Evolutionary conservation across 2,329 filamentous ascomycete species (phyloP).

Genomic region (Westerdykella aurantiaca): DNA sequence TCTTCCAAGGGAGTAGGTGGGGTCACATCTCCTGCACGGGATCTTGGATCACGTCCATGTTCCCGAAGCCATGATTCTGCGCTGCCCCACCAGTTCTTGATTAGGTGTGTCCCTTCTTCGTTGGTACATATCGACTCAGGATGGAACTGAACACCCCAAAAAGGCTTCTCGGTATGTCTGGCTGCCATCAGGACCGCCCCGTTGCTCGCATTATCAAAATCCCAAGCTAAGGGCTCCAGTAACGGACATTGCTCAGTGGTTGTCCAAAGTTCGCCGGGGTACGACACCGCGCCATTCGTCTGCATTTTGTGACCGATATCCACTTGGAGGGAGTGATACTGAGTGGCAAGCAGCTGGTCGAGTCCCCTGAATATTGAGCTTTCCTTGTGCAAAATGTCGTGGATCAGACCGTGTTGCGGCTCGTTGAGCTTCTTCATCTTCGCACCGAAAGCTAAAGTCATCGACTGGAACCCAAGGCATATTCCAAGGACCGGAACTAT

Average conservation of each 20-base stretch:
- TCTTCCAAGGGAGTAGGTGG: background rate
- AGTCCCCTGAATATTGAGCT: slow-evolving; percentile 62
- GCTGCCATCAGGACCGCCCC: slow-evolving; percentile 70
- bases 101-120: slow-evolving; percentile 55
- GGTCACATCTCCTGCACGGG: background rate
- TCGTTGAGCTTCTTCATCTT: slow-evolving; percentile 60
- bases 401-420: slow-evolving; percentile 77
- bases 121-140: slow-evolving; percentile 86
- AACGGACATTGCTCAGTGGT: slow-evolving; percentile 32
- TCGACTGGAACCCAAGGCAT: slow-evolving; percentile 82
- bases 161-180: slow-evolving; percentile 61
- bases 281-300: slow-evolving; percentile 24
- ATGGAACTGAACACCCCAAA: slow-evolving; percentile 87
- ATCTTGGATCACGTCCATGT: slow-evolving; percentile 1
- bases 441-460: slow-evolving; percentile 64
- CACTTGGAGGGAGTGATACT: slow-evolving; percentile 64
- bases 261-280: slow-evolving; percentile 39
- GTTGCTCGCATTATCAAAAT: slow-evolving; percentile 43
- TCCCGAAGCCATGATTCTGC: slow-evolving; percentile 51
- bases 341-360: slow-evolving; percentile 59
- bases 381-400: slow-evolving; percentile 55
- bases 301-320: slow-evolving; percentile 34
- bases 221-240: slow-evolving; percentile 46
- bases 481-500: slow-evolving; percentile 77
- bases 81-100: slow-evolving; percentile 70